Evolutionary conservation across 1,284 basidiomycete species (phyloP), one percentile per base, ranked within the genome.

Genomic region (Lignosus rhinocerotis): DNA sequence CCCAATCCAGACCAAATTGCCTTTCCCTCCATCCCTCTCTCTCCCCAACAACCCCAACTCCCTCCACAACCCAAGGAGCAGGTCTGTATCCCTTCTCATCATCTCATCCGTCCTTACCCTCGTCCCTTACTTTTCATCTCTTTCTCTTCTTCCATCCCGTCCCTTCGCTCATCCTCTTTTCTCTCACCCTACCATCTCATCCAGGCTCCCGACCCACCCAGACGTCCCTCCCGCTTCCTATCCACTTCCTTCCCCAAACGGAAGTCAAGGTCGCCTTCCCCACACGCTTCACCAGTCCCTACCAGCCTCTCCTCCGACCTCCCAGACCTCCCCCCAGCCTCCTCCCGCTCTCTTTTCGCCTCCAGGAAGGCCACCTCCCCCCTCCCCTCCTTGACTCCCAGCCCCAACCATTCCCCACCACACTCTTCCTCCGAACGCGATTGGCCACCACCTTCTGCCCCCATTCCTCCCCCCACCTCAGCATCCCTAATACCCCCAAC

Each of bases 211-310:
- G 47, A 62, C 49, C 63, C 66, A 10, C 50, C 64, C n/a, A 67
- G 67, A 52, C 70, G 70, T 51, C 66, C 69, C 11, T 66, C 70
- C 17, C 68, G 65, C 53, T 68, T 70, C 61, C 66, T 70, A 32
- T 67, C 69, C 51, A 64, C 67, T 48, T 68, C 67, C 47, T 66
- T 69, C 48, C 57, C 60, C 47, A 60, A 54, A 30, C 64, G 65
- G 43, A 67, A 45, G 11, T 45, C 43, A 45, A 45, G 66, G 44
- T 67, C 69, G 5, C 69, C 69, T 32, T 71, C 71, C 19, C 69
- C 70, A 31, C 51, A 59, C 14, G 49, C 53, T 31, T 57, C 56
- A 8, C 60, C 69, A 36, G 51, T 63, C 2, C 33, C 55, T 14
- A 52, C 58, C 42, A 56, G 58, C 39, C 61, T 63, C 6, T 36